Conservation (phyloP, 2,329 filamentous ascomycete species). For the Erysiphe pisi region DNA sequence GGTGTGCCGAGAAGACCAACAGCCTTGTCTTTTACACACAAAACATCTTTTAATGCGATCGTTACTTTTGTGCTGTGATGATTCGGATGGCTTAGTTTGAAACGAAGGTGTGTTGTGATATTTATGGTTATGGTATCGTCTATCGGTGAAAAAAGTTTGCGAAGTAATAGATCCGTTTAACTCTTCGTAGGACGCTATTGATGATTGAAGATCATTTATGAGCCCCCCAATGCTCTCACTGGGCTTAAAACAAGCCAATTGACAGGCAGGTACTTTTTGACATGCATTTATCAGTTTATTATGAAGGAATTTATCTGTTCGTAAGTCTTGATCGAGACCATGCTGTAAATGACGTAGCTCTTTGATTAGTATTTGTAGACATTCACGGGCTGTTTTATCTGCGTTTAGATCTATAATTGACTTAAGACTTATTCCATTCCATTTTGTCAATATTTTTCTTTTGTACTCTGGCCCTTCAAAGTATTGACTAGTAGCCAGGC, state of each 20-base stretch:
- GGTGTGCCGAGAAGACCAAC: not conserved
- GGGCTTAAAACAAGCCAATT: constrained; percentile 26
- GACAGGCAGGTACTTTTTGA: constrained; percentile 16
- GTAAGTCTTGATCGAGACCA: not conserved
- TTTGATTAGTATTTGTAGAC: not conserved
- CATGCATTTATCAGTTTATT: constrained; percentile 18
- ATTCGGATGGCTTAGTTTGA: not conserved
- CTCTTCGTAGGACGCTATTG: constrained; percentile 22
- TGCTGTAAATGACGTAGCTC: constrained; percentile 12
- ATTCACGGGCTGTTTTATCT: not conserved
- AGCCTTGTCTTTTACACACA: not conserved
- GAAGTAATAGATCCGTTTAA: not conserved
- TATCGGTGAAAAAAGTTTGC: constrained; percentile 5
- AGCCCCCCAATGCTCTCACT: constrained; percentile 8
- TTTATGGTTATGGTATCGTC: not conserved
- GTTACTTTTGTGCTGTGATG: not conserved
- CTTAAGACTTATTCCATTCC: constrained; percentile 13
- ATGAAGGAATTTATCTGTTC: not conserved
- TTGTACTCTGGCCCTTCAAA: constrained; percentile 24
- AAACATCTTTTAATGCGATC: not conserved
- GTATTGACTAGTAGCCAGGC: not conserved
- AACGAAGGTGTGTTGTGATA: not conserved
- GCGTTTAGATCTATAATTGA: not conserved
- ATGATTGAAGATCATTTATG: constrained; percentile 25
- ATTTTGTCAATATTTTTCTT: constrained; percentile 23